phyloP scores from a whole-genome alignment of 305 asterid genomes.

The Fraxinus baroniana region DNA sequence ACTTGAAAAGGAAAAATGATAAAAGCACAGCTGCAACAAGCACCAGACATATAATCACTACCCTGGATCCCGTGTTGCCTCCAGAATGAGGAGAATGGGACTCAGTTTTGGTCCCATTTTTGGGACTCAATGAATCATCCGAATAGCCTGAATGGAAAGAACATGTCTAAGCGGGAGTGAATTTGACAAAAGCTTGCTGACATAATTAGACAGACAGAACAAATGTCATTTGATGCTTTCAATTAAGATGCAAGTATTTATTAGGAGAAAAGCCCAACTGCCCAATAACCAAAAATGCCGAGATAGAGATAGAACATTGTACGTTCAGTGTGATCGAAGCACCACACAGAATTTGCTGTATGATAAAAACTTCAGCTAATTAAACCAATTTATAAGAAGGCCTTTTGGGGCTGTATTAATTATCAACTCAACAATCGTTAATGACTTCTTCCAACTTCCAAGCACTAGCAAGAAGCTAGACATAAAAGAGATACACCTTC shows the following conservation, averaged over 20 bases:
- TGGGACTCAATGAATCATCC: constrained; percentile 44
- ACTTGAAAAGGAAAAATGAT: constrained; percentile 61
- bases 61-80: constrained; percentile 48
- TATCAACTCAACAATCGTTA: background rate
- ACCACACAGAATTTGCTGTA: background rate
- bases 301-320: background rate
- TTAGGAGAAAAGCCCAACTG: background rate
- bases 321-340: background rate
- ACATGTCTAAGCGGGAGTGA: constrained; percentile 13
- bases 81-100: constrained; percentile 5
- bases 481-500: background rate
- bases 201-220: background rate
- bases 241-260: background rate
- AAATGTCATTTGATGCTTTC: background rate
- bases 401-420: background rate
- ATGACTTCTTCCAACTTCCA: background rate
- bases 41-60: constrained; percentile 45
- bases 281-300: background rate
- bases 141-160: constrained; percentile 50
- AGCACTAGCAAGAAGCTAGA: constrained; percentile 11
- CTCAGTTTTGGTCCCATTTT: constrained; percentile 40
- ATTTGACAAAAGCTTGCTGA: constrained; percentile 15
- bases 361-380: background rate
- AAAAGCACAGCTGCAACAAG: constrained; percentile 43
- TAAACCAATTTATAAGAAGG: background rate